Base-by-base conservation (phyloP, 148 eudicot species). In the Cornus controversa region DNA sequence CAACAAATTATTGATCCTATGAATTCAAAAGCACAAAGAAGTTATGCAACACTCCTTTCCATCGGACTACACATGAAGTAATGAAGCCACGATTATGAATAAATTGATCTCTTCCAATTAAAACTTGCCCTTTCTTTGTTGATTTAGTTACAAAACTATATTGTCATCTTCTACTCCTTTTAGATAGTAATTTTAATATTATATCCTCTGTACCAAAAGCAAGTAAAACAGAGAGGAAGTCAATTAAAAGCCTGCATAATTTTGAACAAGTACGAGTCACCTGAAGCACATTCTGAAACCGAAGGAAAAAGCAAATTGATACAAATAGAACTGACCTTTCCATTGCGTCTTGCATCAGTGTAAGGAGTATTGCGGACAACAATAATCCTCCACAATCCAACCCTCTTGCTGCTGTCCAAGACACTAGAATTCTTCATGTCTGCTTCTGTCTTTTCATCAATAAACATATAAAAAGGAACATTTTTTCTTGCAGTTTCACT, bases 361-460 rank as follows among this genome's bases (percentile, higher is more conserved):
- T 94, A 94, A 69, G 98, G 97, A 73, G 90, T 64, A 67, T 94
- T 94, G 64, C 67, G 94, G 26, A 94, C 96, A 80, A 94, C 91
- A 79, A 94, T 87, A 74, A 94, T 87, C 80, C 89, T 87, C 98
- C 98, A 94, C 40, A 92, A 69, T 57, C 98, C 98, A 82, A 90
- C 87, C 85, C 83, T 83, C 82, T 82, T 90, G 82, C 78, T 84
- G 78, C 84, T 79, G 75, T 83, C 89, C 81, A 91, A 78, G 60
- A 82, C 82, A 82, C 96, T 87, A 78, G 89, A 79, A 79, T 90
- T 92, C 78, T 82, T 91, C 93, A 94, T 80, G 78, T 83, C 90
- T 18, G 74, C 81, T 85, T 94, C 98, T 5, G 98, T 94, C 77
- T 87, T 93, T 81, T 94, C 94, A 77, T 94, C 98, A 84, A 94